Evolutionary conservation across 352 stramenopile species (phyloP).

Genomic region (Pythium aphanidermatum): DNA sequence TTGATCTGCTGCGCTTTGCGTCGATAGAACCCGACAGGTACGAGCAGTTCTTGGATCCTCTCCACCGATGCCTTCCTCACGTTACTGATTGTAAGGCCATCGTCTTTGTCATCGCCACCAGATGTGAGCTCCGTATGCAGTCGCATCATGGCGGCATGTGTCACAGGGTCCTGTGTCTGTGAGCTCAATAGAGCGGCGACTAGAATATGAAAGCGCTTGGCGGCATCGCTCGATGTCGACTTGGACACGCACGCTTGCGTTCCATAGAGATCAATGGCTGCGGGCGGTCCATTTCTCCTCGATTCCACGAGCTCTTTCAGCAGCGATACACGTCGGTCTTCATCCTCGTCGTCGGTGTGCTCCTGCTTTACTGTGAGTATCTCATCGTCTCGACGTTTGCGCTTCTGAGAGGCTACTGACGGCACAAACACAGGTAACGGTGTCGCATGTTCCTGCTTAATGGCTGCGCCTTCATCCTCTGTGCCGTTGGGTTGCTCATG

Average conservation of each 20-base stretch:
- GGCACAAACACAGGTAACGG: too few relatives aligned
- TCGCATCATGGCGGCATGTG: conserved; percentile 61
- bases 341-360: background rate
- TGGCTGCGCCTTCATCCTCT: background rate
- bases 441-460: background rate
- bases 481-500: conserved; percentile 8
- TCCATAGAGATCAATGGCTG: conserved; percentile 60
- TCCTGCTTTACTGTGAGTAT: too few relatives aligned
- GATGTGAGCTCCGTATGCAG: conserved; percentile 31
- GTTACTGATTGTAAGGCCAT: conserved; percentile 45
- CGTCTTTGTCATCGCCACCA: background rate
- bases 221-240: background rate
- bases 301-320: conserved; percentile 32
- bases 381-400: conserved; percentile 1
- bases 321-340: conserved; percentile 27
- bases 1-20: conserved; percentile 67
- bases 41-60: conserved; percentile 41
- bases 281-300: conserved; percentile 22
- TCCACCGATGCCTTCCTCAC: conserved; percentile 28
- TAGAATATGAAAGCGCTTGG: conserved; percentile 55
- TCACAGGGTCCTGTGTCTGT: conserved; percentile 67
- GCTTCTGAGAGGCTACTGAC: conserved; percentile 9
- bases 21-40: conserved; percentile 67
- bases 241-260: conserved; percentile 54
- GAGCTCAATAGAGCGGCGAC: conserved; percentile 62